Base-by-base conservation (phyloP, 768 basidiomycete genomes). In the Tricholoma hemisulphureum region DNA sequence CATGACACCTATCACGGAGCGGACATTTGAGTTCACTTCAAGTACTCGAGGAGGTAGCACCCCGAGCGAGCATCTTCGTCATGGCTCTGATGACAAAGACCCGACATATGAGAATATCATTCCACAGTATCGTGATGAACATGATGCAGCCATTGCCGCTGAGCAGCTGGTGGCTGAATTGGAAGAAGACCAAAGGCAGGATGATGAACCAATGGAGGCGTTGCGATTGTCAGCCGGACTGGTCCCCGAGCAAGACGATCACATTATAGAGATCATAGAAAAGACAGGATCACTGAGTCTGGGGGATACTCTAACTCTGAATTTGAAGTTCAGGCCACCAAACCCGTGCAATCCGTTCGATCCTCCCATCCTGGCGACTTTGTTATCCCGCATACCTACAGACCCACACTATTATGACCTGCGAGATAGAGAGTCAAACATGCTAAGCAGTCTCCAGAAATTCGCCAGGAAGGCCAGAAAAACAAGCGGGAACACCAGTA, bases 1-100 rank as follows among this genome's bases (percentile, higher is more conserved):
- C 56, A 95, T 99, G 94, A 98, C 96, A 8, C 96, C 97, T 2
- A 98, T 98, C 71, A 93, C 93, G 11, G 97, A 99, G 72, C 81
- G 95, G 39, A 98, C 97, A 9, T 83, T 84, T 65, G 97, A 98
- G 71, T 95, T 73, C 55, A 80, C 89, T 3, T 79, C 79, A 29
- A 88, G 85, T 63, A 88, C 84, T 14, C 77, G 84, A 58, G 70
- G 66, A 21, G 70, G 67, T 45, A 51, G 43, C 14, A 82, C 81
- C 2, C 80, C 81, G 16, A 78, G 76, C 59, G 72, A 75, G 23
- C 63, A 66, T 34, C 57, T 60, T 11, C 46, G 23, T 2, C 41
- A 53, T 21, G 54, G 61, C 57, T 39, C 62, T 53, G 46, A 61
- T 46, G 61, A 70, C 51, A 61, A 61, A 49, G 61, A 61, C 3